These are phyloP conservation scores for Sporothrix brasiliensis DNA, from an alignment of 2,329 filamentous ascomycete species.

Conservation along the genomic window DNA sequence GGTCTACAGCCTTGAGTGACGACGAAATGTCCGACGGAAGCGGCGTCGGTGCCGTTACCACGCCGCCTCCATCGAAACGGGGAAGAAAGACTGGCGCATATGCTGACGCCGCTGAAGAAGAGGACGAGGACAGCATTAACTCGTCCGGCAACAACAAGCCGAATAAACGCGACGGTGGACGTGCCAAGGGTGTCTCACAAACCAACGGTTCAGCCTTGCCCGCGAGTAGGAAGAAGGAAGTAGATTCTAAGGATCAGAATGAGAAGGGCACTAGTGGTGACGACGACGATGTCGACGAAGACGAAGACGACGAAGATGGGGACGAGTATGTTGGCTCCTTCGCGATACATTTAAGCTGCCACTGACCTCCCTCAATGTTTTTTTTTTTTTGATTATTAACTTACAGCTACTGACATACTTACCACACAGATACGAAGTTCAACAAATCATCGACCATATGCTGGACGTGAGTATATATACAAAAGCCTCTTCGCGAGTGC, in stretches of 20 bases:
- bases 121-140: conserved; percentile 39
- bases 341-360: background rate
- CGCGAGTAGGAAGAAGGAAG: conserved; percentile 22
- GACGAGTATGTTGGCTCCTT: background rate
- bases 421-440: conserved; percentile 66
- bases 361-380: background rate
- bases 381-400: no score
- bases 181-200: conserved; percentile 1
- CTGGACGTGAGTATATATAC: conserved; percentile 48
- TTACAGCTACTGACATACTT: conserved; percentile 36
- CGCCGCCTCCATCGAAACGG: conserved; percentile 35
- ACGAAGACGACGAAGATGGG: conserved; percentile 48
- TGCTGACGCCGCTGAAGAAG: conserved; percentile 35
- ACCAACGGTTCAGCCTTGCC: conserved; percentile 9
- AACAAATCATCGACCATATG: conserved; percentile 70
- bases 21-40: conserved; percentile 46
- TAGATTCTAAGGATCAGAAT: background rate
- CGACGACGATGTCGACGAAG: conserved; percentile 41
- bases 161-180: conserved; percentile 37
- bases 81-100: conserved; percentile 45
- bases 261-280: conserved; percentile 32
- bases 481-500: background rate
- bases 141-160: conserved; percentile 36
- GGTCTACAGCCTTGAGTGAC: conserved; percentile 47
- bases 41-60: conserved; percentile 39